Base-by-base conservation (phyloP, 768 basidiomycete species). In the Auriscalpium microsporum region DNA sequence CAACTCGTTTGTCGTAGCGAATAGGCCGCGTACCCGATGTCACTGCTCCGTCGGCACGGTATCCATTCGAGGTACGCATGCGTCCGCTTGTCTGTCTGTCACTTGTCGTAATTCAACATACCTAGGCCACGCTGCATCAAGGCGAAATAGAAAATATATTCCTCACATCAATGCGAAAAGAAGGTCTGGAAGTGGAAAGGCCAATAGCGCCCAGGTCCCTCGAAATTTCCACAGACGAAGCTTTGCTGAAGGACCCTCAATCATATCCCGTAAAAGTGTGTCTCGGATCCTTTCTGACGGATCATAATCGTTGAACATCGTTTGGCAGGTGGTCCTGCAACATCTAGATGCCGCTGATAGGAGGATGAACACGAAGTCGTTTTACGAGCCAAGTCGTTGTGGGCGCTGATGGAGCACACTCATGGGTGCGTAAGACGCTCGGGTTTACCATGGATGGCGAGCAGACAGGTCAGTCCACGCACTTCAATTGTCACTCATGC, bases 381-480 rank as follows among this genome's bases (percentile, higher is more conserved):
- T 90, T 1, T 71, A 73, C 55, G 86, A n/a, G n/a, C 87, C 0
- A 88, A 84, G 67, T 92, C 63, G 82, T 90, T 2, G 71, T 92
- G 34, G 90, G 90, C 1, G 76, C 82, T 19, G 90, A 92, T 65
- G 88, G 87, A 6, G 88, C 87, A 0, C 88, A 90, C 68, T 90
- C 87, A 10, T 90, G 88, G 87, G 86, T 91, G 21, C 78, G 90
- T 23, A 88, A 87, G 56, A 54, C 69, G 0, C 71, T 88, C 9
- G 73, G 75, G 9, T 83, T 91, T 50, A 64, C 70, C 4, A 86
- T 91, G 86, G 80, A 89, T 56, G 90, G 90, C 7, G 87, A 90
- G 65, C 83, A 87, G 57, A 75, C 74, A 9, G 72, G 76, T 70
- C 11, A 23, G 63, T 56, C 1, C 28, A 19, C 8, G 21, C 17